phyloP scores from a whole-genome alignment of 1,139 yeast genomes.

The Suhomyces coccinellae region DNA sequence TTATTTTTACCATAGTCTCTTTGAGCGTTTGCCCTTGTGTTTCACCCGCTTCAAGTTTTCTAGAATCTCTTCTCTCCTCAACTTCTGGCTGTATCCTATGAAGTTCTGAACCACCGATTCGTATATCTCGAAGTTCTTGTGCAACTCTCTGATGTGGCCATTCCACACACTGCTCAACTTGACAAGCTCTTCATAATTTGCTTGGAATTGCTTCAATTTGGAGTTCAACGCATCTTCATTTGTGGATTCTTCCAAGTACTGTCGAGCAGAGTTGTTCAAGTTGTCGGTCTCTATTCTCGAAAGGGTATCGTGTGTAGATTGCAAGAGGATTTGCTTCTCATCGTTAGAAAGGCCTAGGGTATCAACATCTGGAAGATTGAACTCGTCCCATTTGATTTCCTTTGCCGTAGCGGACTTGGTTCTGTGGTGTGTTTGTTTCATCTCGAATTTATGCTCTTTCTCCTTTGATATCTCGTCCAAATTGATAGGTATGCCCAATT shows the following conservation, averaged over 20 bases:
- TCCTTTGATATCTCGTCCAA: conserved; percentile 45
- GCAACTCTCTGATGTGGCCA: conserved; percentile 40
- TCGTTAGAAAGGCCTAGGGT: conserved; percentile 24
- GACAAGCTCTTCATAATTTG: conserved; percentile 32
- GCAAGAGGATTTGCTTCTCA: conserved; percentile 20
- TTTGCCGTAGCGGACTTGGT: conserved; percentile 29
- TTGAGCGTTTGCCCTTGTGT: conserved; percentile 11
- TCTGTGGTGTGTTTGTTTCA: conserved; percentile 11
- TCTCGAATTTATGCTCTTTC: conserved; percentile 1
- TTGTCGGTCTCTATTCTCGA: conserved; percentile 39
- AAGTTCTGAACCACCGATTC: conserved; percentile 71
- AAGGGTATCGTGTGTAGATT: conserved; percentile 28
- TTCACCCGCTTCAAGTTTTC: conserved; percentile 33
- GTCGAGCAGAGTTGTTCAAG: conserved; percentile 34
- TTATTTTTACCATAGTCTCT: conserved; percentile 9
- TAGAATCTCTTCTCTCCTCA: conserved; percentile 50
- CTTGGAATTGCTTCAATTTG: conserved; percentile 31
- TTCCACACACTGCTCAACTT: conserved; percentile 51
- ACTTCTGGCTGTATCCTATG: conserved; percentile 67
- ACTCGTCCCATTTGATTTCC: conserved; percentile 36
- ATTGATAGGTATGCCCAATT: conserved; percentile 61
- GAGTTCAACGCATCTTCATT: conserved; percentile 24
- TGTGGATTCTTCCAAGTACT: conserved; percentile 25
- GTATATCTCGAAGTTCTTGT: conserved; percentile 59
- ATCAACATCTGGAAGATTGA: conserved; percentile 30